phyloP scores from a whole-genome alignment of 2,329 filamentous ascomycete species.

The Diaporthe longicolla region DNA sequence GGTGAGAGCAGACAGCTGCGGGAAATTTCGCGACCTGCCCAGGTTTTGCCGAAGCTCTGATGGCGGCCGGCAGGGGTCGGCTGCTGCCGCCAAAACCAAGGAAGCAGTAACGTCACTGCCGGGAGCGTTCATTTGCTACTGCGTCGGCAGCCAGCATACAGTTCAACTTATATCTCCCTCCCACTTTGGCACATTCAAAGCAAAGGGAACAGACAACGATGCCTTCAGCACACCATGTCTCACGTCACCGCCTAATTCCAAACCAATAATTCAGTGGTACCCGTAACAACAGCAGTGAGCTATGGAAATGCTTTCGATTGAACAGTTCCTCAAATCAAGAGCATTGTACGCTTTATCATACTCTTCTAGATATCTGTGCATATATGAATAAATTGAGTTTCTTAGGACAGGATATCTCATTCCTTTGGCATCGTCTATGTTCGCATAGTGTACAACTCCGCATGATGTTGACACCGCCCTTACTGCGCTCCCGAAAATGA shows the following conservation, averaged over 20 bases:
- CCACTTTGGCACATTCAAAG: not conserved
- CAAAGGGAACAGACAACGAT: not conserved
- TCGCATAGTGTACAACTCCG: slow-evolving; percentile 37
- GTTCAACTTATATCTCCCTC: not conserved
- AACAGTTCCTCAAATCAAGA: too few species aligned
- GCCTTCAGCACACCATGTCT: too few species aligned
- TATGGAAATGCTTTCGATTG: not conserved
- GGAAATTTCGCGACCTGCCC: slow-evolving; percentile 43
- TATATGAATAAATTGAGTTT: not conserved
- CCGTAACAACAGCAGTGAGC: not conserved
- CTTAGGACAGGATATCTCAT: slow-evolving; percentile 29
- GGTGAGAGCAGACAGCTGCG: slow-evolving; percentile 37
- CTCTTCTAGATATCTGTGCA: not conserved
- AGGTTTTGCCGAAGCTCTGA: slow-evolving; percentile 43
- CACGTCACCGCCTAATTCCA: not conserved
- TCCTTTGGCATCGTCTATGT: slow-evolving; percentile 36
- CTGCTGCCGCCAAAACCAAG: slow-evolving; percentile 30
- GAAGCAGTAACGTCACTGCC: slow-evolving; percentile 33
- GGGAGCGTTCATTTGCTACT: not conserved
- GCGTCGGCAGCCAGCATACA: not conserved
- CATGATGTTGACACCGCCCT: slow-evolving; percentile 11
- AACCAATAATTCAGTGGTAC: not conserved
- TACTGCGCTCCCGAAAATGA: slow-evolving; percentile 23
- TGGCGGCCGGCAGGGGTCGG: slow-evolving; percentile 39
- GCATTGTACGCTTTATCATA: not conserved